Conservation (phyloP, 495 filamentous ascomycete genomes). For the Rhypophila decipiens region DNA sequence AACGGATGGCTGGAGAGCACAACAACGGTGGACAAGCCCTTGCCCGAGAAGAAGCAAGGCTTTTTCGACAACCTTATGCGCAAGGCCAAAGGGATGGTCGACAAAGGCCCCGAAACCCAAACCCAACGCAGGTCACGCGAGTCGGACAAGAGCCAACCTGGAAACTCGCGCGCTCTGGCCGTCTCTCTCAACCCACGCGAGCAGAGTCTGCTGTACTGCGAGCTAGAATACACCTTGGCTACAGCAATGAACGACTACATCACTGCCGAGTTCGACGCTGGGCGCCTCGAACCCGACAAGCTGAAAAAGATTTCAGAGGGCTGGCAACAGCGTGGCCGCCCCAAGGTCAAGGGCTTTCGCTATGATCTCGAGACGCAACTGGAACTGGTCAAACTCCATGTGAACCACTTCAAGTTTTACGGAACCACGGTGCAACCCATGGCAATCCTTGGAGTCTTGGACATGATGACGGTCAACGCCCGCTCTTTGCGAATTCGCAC, state of each 20-base stretch:
- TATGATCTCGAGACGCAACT: constrained; percentile 46
- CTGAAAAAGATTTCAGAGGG: constrained; percentile 28
- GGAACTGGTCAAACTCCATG: constrained; percentile 32
- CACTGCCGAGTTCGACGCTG: constrained; percentile 28
- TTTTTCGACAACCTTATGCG: constrained; percentile 35
- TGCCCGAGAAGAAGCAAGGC: constrained; percentile 15
- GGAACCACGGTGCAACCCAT: constrained; percentile 19
- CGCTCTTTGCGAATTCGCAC: constrained; percentile 34
- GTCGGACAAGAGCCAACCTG: constrained; percentile 6
- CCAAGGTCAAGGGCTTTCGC: constrained; percentile 36
- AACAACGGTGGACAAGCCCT: constrained; percentile 6
- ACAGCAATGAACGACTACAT: constrained; percentile 34
- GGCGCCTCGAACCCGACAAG: constrained; percentile 29
- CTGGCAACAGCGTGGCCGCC: constrained; percentile 37
- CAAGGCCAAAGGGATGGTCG: constrained; percentile 37
- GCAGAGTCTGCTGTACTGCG: constrained; percentile 40
- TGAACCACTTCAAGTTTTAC: constrained; percentile 39
- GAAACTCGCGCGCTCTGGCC: constrained; percentile 12
- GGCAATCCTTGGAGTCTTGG: constrained; percentile 26
- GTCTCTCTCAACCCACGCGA: constrained; percentile 39
- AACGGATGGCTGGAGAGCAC: constrained; percentile 45
- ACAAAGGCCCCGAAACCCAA: constrained; percentile 18
- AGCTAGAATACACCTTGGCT: constrained; percentile 34
- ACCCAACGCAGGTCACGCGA: constrained; percentile 21
- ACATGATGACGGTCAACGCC: constrained; percentile 35